Conservation (phyloP, 768 basidiomycete genomes). For the Sarcomyxa edulis region DNA sequence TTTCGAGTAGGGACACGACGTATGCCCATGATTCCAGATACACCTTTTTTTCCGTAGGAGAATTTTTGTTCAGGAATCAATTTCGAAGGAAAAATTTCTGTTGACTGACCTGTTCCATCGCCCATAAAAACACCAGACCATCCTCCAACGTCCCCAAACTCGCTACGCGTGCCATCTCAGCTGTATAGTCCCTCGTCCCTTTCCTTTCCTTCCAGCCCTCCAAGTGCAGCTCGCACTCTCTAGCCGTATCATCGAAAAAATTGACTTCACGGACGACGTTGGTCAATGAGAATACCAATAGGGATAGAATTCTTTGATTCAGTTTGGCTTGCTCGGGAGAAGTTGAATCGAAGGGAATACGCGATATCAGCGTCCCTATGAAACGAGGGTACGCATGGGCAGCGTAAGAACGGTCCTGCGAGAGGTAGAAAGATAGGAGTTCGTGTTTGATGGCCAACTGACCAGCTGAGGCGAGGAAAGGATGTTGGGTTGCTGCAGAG, state of each 20-base stretch:
- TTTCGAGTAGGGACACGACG: too few relatives aligned
- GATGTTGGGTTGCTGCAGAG: conserved; percentile 21
- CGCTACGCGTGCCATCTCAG: conserved; percentile 59
- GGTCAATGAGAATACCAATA: conserved; percentile 43
- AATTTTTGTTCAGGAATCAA: not conserved
- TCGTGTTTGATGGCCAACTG: conserved; percentile 39
- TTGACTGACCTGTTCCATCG: conserved; percentile 62
- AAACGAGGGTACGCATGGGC: conserved; percentile 71
- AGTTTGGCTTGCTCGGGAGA: conserved; percentile 34
- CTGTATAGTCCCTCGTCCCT: conserved; percentile 64
- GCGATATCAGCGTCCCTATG: conserved; percentile 58
- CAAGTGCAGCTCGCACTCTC: conserved; percentile 38
- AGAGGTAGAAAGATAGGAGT: conserved; percentile 57
- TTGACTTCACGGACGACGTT: conserved; percentile 52
- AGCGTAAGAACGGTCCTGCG: conserved; percentile 73
- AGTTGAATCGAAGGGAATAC: conserved; percentile 47
- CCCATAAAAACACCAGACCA: conserved; percentile 70
- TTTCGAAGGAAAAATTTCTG: not conserved
- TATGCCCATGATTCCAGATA: conserved; percentile 67
- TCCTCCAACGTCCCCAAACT: conserved; percentile 46
- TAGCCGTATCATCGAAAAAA: conserved; percentile 55
- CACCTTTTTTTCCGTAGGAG: conserved; percentile 31
- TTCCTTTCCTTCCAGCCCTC: conserved; percentile 48
- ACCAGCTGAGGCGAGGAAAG: conserved; percentile 58
- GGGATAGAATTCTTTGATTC: too few relatives aligned